A percentile compares a stretch with the other conserved stretches of the same genome.
Evolutionary conservation across 164 flowering plant species (phyloP).

Genomic region (Amborella trichopoda): DNA sequence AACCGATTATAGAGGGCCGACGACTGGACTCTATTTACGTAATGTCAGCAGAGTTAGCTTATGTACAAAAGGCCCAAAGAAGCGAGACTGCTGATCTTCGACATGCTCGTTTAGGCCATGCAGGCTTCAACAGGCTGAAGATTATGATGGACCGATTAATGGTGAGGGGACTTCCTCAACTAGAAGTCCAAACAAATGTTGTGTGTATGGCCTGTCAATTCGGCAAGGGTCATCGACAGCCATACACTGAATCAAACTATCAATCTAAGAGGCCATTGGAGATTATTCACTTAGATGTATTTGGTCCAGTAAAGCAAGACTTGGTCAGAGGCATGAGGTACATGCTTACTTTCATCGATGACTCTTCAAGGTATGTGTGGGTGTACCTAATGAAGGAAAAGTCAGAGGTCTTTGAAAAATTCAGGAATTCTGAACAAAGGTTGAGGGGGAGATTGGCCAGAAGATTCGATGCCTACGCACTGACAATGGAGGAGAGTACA

Average conservation of each 20-base stretch:
- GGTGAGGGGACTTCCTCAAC: too few relatives aligned
- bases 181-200: constrained; percentile 3
- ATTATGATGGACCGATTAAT: too few relatives aligned
- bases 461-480: too few relatives aligned
- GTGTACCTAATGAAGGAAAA: too few relatives aligned
- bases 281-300: constrained; percentile 13
- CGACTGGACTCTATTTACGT: constrained; percentile 7
- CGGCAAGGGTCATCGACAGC: constrained; percentile 10
- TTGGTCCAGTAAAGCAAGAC: constrained; percentile 3
- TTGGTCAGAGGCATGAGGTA: constrained; percentile 10
- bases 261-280: constrained; percentile 6
- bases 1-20: too few relatives aligned
- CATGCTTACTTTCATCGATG: too few relatives aligned
- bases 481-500: too few relatives aligned
- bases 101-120: constrained; percentile 8
- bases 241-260: constrained; percentile 12
- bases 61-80: constrained; percentile 6
- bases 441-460: too few relatives aligned
- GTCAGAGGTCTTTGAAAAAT: too few relatives aligned
- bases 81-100: constrained; percentile 9
- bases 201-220: constrained; percentile 10
- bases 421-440: too few relatives aligned
- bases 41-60: constrained; percentile 5
- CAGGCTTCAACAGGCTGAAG: constrained; percentile 7
- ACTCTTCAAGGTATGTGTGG: too few relatives aligned